Conservation (phyloP, 805 yeast species). For the Hanseniaspora lindneri region DNA sequence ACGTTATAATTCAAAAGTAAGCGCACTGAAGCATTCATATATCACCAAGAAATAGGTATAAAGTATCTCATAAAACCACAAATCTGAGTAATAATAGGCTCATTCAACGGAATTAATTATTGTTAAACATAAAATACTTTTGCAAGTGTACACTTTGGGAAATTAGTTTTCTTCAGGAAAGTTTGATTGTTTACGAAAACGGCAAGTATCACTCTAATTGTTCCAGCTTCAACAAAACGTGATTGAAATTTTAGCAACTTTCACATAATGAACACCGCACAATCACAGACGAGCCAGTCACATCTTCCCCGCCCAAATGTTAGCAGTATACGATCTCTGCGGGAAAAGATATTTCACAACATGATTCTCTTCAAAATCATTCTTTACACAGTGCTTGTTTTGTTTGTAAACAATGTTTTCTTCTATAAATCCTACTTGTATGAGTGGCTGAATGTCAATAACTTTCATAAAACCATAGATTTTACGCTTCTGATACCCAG, state of each 20-base stretch:
- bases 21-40: no score
- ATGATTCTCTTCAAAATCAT: slow-evolving; percentile 8
- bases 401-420: slow-evolving; percentile 7
- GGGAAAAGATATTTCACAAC: slow-evolving; percentile 11
- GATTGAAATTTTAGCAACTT: neutral
- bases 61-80: no score
- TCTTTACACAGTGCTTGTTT: neutral
- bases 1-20: no score
- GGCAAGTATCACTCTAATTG: neutral
- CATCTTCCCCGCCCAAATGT: slow-evolving; percentile 10
- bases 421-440: slow-evolving; percentile 6
- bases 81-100: no score
- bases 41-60: no score
- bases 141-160: no score
- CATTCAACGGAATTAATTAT: no score
- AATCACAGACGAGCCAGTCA: neutral
- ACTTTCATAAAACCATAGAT: neutral
- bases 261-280: neutral
- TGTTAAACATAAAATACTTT: no score
- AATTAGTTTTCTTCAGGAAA: no score
- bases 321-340: slow-evolving; percentile 3
- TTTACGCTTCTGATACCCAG: neutral
- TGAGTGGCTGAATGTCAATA: slow-evolving; percentile 6
- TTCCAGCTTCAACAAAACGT: neutral
- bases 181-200: no score